Base-by-base conservation (phyloP, 2,329 filamentous ascomycete species). In the Colletotrichum scovillei region DNA sequence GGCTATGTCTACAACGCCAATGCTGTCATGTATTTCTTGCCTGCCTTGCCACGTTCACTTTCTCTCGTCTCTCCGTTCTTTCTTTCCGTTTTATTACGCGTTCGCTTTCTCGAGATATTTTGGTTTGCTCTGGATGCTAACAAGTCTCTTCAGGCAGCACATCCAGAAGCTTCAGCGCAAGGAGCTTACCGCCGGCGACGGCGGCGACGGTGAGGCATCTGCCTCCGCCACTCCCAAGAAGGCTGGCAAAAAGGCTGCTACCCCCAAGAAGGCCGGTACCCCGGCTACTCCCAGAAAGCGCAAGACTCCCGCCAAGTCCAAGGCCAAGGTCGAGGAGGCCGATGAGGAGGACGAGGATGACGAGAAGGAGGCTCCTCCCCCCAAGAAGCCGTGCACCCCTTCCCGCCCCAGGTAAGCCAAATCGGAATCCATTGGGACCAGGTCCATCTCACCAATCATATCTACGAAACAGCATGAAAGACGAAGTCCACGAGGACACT, bases 81-180 rank as follows among this genome's bases (percentile, higher is more conserved):
- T 56, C 35, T 62, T 56, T 63, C 32, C 38, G 5, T 63, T 35
- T 58, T 11, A 9, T 16, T 26, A 38, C 62, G 60, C 52, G 5
- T 52, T n/a, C 12, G 12, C 75, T 16, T 26, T 38, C 19, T 42
- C 35, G 35, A 42, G 16, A 42, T 11, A 16, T 42, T 38, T 42
- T 12, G 5, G 38, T 0, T 42, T 7, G 9, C 16, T 42, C 6
- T 2, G 19, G 55, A 24, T 52, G 38, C 76, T 78, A 69, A 78
- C 67, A 16, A 42, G 16, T 26, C 19, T 52, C 53, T 66, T 65
- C 62, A 87, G 86, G 58, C 86, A 87, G 76, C 86, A 87, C 42
- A 81, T 87, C 8, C 83, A 85, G 75, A 87, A 86, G 75, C 80
- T 87, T 4, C 83, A 83, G 73, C 81, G 79, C 73, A 79, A 74